Percentiles rank a stretch among this genome's conserved stretches.
phyloP scores from a whole-genome alignment of 495 filamentous ascomycete genomes.

The Aspergillus kassunensis region DNA sequence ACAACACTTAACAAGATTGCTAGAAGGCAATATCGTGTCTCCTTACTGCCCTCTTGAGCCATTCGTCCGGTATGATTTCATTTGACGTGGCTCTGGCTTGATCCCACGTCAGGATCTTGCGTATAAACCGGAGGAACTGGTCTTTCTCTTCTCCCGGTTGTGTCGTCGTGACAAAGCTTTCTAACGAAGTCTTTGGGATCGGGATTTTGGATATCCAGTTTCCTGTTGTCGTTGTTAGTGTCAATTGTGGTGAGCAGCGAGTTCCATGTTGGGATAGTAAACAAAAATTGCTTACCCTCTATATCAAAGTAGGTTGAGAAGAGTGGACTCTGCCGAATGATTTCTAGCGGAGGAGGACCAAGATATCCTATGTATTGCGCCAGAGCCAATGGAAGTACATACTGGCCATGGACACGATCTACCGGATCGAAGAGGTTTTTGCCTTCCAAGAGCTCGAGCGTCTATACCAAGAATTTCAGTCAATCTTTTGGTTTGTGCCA shows the following conservation, averaged over 20 bases:
- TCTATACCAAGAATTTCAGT: too few species aligned
- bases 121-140: constrained; percentile 13
- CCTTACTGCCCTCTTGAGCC: not conserved
- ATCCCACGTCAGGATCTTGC: constrained; percentile 16
- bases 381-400: constrained; percentile 23
- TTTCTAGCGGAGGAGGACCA: constrained; percentile 17
- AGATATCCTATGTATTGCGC: constrained; percentile 26
- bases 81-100: constrained; percentile 10
- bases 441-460: constrained; percentile 15
- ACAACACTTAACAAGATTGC: too few species aligned
- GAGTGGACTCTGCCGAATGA: constrained; percentile 20
- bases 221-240: not conserved
- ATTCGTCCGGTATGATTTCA: constrained; percentile 10
- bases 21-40: too few species aligned
- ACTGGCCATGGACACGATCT: constrained; percentile 20
- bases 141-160: constrained; percentile 16
- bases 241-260: too few species aligned
- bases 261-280: not conserved
- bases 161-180: constrained; percentile 17
- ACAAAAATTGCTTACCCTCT: constrained; percentile 11
- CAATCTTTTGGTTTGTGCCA: too few species aligned
- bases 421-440: constrained; percentile 27
- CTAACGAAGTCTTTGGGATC: constrained; percentile 9
- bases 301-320: constrained; percentile 21
- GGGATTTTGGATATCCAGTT: constrained; percentile 12